Evolutionary conservation across 2,329 filamentous ascomycete genomes (phyloP).

Genomic region (Sclerotinia spermophila): DNA sequence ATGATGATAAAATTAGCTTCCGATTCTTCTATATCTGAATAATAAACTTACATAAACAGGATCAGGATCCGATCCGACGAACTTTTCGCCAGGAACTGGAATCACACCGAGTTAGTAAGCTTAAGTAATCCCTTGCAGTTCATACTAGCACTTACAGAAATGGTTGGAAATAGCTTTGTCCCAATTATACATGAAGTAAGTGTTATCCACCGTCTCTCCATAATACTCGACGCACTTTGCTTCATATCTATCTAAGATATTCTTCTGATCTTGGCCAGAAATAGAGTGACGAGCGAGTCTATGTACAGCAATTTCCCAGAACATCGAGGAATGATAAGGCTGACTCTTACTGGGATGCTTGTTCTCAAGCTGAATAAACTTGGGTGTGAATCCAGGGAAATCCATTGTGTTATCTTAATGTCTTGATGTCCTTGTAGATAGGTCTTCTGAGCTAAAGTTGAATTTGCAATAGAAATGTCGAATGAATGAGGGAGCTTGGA

Average conservation of each 20-base stretch:
- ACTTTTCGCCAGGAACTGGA: background rate
- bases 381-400: background rate
- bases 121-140: accelerated
- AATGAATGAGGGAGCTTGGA: background rate
- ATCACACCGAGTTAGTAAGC: background rate
- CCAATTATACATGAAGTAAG: background rate
- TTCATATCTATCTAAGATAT: background rate
- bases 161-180: background rate
- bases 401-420: background rate
- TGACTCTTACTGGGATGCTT: background rate
- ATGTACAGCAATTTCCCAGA: background rate
- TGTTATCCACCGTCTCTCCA: accelerated
- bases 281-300: background rate
- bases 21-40: no score
- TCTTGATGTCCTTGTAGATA: background rate
- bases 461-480: background rate
- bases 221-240: background rate
- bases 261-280: background rate
- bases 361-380: background rate
- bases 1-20: background rate
- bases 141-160: background rate
- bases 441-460: background rate
- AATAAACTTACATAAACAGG: background rate
- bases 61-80: background rate
- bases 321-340: background rate